Base-by-base conservation (phyloP, 2,329 filamentous ascomycete genomes). In the Botrytis hyacinthi region DNA sequence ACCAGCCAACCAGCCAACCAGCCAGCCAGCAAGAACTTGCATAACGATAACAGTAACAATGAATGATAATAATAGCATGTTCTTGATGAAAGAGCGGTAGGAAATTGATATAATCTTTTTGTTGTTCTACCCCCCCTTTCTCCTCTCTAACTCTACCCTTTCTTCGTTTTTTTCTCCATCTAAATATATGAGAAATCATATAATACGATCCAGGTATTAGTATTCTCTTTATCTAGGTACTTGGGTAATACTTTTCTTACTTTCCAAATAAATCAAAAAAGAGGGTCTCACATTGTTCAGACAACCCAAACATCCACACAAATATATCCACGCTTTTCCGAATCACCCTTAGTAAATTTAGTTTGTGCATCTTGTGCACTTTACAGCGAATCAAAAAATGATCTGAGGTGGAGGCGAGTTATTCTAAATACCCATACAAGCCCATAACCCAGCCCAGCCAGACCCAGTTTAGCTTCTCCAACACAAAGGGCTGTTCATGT, bases 401-500 rank as follows among this genome's bases (percentile, higher is more conserved):
- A 37, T 42, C 57, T 42, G 59, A 71, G 32, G 57, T 65, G 69
- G 69, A 71, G 69, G 42, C 57, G 32, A 51, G 57, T 29, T 54
- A 48, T 67, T 26, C 65, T 35, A 42, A 68, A 68, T 68, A 68
- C 66, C 69, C 69, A 51, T 54, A 29, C 32, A 44, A 65, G 37
- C 44, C 69, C 37, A 42, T 29, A 57, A 68, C 66, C 66, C 48
- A 57, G 48, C 32, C 63, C 63, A 66, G 29, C 63, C 42, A 65
- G 67, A 60, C 67, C 65, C 51, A 70, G 67, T 70, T 59, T 51
- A 54, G 46, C 40, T 44, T 70, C 54, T 61, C 65, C 65, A 68
- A 68, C 65, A 68, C 66, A 68, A 68, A 68, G 66, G 66, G 48
- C 66, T 57, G 48, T 54, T 67, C 46, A 54, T 67, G 46, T 67